Conservation (phyloP, 257 asterid species). For the Vinca minor region DNA sequence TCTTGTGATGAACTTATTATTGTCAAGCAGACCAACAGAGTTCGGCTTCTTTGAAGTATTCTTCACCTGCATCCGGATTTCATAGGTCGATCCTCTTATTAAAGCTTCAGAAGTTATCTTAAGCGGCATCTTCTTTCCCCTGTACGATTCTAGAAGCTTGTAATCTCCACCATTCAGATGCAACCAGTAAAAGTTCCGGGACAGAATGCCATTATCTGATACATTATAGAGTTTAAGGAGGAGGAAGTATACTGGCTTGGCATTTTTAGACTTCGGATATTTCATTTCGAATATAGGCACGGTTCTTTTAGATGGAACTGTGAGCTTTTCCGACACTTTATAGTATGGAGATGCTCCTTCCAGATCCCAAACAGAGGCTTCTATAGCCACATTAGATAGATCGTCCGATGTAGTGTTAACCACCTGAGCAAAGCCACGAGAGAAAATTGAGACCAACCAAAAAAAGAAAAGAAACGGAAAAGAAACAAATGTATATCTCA, state of each 20-base stretch:
- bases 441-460: not conserved
- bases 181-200: slow-evolving; percentile 95
- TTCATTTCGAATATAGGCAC: slow-evolving; percentile 54
- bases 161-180: slow-evolving; percentile 69
- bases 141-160: slow-evolving; percentile 69
- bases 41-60: slow-evolving; percentile 55
- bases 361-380: slow-evolving; percentile 76
- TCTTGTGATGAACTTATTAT: slow-evolving; percentile 19
- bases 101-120: slow-evolving; percentile 45
- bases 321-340: slow-evolving; percentile 52
- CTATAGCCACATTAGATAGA: slow-evolving; percentile 60
- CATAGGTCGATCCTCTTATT: slow-evolving; percentile 52
- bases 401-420: slow-evolving; percentile 58
- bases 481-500: not conserved
- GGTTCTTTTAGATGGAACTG: slow-evolving; percentile 55
- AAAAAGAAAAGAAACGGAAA: not conserved
- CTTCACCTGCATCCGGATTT: slow-evolving; percentile 52
- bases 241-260: slow-evolving; percentile 77
- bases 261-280: slow-evolving; percentile 62
- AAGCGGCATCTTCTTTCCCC: slow-evolving; percentile 44
- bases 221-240: slow-evolving; percentile 68
- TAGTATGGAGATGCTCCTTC: slow-evolving; percentile 62
- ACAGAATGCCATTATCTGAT: slow-evolving; percentile 47
- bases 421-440: slow-evolving; percentile 28
- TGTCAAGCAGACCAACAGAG: slow-evolving; percentile 28